Percentiles rank a stretch among this genome's conserved stretches.
Evolutionary conservation across 768 basidiomycete species (phyloP).

Genomic region (Boletus vinaceobasis): DNA sequence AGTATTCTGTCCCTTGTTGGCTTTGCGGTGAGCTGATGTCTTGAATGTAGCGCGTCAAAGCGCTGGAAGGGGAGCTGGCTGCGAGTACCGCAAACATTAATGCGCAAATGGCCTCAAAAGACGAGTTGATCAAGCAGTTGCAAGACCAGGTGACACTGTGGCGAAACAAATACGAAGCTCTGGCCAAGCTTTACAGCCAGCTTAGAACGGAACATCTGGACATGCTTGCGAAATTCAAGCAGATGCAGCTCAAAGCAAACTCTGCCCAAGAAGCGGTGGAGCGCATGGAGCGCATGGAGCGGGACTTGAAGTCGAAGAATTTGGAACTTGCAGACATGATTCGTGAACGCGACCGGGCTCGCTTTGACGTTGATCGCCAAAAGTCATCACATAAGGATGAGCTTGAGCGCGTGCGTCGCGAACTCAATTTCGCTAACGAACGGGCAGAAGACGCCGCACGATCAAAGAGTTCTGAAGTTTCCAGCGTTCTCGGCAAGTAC

Average conservation of each 20-base stretch:
- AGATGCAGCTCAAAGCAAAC: conserved; percentile 95
- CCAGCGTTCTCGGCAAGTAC: conserved; percentile 83
- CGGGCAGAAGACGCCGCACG: conserved; percentile 93
- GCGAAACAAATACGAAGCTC: conserved; percentile 98
- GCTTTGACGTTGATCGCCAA: conserved; percentile 92
- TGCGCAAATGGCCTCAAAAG: conserved; percentile 86
- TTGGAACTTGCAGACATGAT: conserved; percentile 98
- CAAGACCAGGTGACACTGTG: conserved; percentile 96
- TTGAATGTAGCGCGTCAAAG: conserved; percentile 79
- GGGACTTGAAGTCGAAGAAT: conserved; percentile 98
- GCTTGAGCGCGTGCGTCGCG: conserved; percentile 85
- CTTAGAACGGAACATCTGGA: conserved; percentile 96
- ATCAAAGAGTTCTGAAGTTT: conserved; percentile 91
- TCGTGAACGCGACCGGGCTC: conserved; percentile 90
- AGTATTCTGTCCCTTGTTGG: neutral
- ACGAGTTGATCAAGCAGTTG: conserved; percentile 91
- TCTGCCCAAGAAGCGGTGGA: conserved; percentile 98
- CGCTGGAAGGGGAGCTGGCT: conserved; percentile 83
- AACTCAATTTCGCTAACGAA: conserved; percentile 93
- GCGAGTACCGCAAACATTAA: conserved; percentile 73
- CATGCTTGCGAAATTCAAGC: conserved; percentile 95
- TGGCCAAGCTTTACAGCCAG: conserved; percentile 98
- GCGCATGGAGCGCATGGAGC: conserved; percentile 98
- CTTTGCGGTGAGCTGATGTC: conserved; percentile 5
- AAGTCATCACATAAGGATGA: conserved; percentile 96